These are phyloP conservation scores for Epichloe coenophiala DNA, from an alignment of 2,329 filamentous ascomycete genomes.

Conservation along the genomic window DNA sequence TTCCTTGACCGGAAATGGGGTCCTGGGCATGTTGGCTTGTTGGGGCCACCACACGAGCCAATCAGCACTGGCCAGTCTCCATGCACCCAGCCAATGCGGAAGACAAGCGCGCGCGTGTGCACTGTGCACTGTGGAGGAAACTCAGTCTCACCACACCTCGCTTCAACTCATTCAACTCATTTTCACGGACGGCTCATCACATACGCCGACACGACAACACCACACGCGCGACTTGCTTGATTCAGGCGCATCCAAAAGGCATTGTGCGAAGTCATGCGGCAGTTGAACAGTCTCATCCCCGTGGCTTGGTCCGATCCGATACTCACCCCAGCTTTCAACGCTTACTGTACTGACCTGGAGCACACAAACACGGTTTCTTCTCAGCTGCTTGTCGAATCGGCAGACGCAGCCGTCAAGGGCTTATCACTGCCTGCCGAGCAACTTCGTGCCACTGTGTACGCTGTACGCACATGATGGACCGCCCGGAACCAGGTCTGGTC, in stretches of 20 bases:
- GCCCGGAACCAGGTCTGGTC: slow-evolving; percentile 48
- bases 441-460: too few relatives aligned
- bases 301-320: too few relatives aligned
- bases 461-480: slow-evolving; percentile 30
- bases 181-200: not conserved
- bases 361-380: not conserved
- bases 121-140: too few relatives aligned
- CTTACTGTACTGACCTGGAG: too few relatives aligned
- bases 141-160: not conserved
- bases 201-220: not conserved
- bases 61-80: not conserved
- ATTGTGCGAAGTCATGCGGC: slow-evolving; percentile 2
- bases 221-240: not conserved
- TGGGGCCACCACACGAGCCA: not conserved
- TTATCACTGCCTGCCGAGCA: not conserved
- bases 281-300: not conserved
- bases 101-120: too few relatives aligned
- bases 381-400: not conserved
- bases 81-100: not conserved
- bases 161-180: not conserved
- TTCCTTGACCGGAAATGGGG: not conserved
- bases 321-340: too few relatives aligned
- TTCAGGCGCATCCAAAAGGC: not conserved
- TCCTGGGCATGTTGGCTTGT: not conserved
- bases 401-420: not conserved